Evolutionary conservation across 176 grass and related monocot genomes (phyloP).

Genomic region (Triticum urartu): DNA sequence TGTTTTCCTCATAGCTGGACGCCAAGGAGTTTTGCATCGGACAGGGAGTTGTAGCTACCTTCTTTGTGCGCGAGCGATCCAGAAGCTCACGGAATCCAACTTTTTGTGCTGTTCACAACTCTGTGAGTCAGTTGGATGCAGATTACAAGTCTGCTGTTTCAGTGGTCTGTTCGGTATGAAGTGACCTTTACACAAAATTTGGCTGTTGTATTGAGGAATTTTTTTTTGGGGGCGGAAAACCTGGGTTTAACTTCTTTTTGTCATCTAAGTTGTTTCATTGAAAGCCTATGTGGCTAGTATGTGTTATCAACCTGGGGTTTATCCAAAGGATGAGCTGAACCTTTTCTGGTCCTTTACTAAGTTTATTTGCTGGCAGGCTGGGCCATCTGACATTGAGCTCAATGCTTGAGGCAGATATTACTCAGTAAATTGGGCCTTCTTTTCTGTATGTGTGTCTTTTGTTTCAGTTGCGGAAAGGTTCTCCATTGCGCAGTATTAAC

Average conservation of each 20-base stretch:
- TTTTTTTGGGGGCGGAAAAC: background rate
- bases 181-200: background rate
- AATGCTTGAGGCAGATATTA: slow-evolving; percentile 16
- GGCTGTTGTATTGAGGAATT: background rate
- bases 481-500: background rate
- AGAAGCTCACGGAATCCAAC: background rate
- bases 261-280: background rate
- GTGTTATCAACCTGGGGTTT: slow-evolving; percentile 2
- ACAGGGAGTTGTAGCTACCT: slow-evolving; percentile 13
- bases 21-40: background rate
- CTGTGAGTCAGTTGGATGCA: slow-evolving; percentile 15
- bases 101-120: background rate
- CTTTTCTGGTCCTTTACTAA: background rate
- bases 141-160: slow-evolving; percentile 17
- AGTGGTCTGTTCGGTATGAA: background rate
- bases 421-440: slow-evolving; percentile 1
- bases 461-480: background rate
- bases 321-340: slow-evolving; percentile 4
- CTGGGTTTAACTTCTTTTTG: background rate
- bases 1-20: slow-evolving; percentile 1
- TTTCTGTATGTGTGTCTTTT: background rate
- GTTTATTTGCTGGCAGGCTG: background rate
- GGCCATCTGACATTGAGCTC: slow-evolving; percentile 18
- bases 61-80: background rate
- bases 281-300: slow-evolving; percentile 11